Percentiles rank a stretch among this genome's conserved stretches.
These are phyloP conservation scores for Blastomyces silverae DNA, from an alignment of 2,329 filamentous ascomycete species.

Conservation along the genomic window DNA sequence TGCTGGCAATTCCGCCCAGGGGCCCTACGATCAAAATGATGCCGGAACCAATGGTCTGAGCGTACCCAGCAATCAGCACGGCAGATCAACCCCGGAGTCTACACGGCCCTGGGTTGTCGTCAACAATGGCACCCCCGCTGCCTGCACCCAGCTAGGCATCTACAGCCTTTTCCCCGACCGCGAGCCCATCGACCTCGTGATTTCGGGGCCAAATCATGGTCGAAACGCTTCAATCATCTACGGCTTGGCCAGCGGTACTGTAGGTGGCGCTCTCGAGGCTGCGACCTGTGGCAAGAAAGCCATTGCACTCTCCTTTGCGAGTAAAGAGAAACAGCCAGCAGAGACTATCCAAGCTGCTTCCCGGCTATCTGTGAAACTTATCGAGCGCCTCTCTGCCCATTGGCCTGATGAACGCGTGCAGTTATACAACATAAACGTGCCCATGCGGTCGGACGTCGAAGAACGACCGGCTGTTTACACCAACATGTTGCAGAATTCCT, in stretches of 20 bases:
- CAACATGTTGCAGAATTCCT: conserved; percentile 77
- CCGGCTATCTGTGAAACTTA: conserved; percentile 61
- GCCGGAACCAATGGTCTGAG: conserved; percentile 52
- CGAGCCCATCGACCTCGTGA: conserved; percentile 63
- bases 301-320: conserved; percentile 79
- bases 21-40: neutral
- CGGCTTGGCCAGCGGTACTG: conserved; percentile 64
- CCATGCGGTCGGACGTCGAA: conserved; percentile 66
- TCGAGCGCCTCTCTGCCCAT: conserved; percentile 64
- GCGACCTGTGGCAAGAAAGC: conserved; percentile 60
- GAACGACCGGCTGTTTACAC: conserved; percentile 65
- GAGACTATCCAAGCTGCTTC: conserved; percentile 67
- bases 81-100: conserved; percentile 27
- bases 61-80: conserved; percentile 30
- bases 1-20: neutral
- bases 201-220: conserved; percentile 72
- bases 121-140: conserved; percentile 64
- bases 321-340: conserved; percentile 68
- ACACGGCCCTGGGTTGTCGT: conserved; percentile 59
- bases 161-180: conserved; percentile 66
- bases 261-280: conserved; percentile 69
- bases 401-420: conserved; percentile 63
- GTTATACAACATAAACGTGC: conserved; percentile 80
- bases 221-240: conserved; percentile 73
- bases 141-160: conserved; percentile 68